phyloP scores from a whole-genome alignment of 257 asterid genomes.

The Craterostigma plantagineum region DNA sequence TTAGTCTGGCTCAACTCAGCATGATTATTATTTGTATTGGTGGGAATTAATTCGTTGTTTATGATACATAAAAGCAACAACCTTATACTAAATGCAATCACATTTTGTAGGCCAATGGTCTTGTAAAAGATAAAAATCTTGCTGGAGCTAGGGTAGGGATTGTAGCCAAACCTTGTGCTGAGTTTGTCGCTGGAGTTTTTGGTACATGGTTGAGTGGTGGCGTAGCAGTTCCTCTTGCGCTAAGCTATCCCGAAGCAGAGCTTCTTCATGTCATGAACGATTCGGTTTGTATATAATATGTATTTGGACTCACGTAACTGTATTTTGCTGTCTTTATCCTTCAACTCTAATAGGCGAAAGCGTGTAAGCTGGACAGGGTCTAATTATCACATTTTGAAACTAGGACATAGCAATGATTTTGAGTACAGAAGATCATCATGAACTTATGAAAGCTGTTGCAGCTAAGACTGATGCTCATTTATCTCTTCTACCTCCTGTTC shows the following conservation, averaged over 20 bases:
- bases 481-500: conserved; percentile 58
- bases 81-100: too few relatives aligned
- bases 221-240: conserved; percentile 94
- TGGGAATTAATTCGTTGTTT: too few relatives aligned
- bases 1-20: too few relatives aligned
- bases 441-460: conserved; percentile 60
- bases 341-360: neutral
- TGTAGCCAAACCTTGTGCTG: conserved; percentile 84
- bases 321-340: neutral
- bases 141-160: conserved; percentile 71
- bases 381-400: conserved; percentile 4
- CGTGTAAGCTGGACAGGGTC: neutral
- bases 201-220: conserved; percentile 95
- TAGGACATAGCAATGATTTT: conserved; percentile 70
- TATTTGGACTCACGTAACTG: too few relatives aligned
- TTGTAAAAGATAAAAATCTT: conserved; percentile 20
- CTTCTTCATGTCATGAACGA: conserved; percentile 86
- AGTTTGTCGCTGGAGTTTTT: conserved; percentile 80
- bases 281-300: conserved; percentile 38
- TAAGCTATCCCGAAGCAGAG: conserved; percentile 95
- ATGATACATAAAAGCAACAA: too few relatives aligned
- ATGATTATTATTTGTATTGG: too few relatives aligned
- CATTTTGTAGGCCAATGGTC: conserved; percentile 27
- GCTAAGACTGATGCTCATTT: conserved; percentile 61
- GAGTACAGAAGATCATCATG: conserved; percentile 85